These are phyloP conservation scores for Xylaria bambusicola DNA, from an alignment of 495 filamentous ascomycete species.

Conservation along the genomic window DNA sequence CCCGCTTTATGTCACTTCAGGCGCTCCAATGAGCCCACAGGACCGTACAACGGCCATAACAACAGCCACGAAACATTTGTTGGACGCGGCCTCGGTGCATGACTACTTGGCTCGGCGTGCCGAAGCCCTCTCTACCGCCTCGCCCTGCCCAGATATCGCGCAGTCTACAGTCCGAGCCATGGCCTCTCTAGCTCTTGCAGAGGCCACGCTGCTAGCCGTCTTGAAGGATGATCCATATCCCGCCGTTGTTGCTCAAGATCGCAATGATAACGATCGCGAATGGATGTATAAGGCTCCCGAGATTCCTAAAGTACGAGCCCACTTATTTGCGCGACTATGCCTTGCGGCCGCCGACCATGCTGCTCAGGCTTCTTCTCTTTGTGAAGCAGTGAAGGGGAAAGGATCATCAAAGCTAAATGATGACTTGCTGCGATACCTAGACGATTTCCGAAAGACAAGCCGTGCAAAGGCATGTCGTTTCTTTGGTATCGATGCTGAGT, in stretches of 20 bases:
- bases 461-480: slow-evolving; percentile 85
- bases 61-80: slow-evolving; percentile 73
- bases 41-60: slow-evolving; percentile 68
- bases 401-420: slow-evolving; percentile 56
- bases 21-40: slow-evolving; percentile 61
- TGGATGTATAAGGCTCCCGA: slow-evolving; percentile 91
- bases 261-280: slow-evolving; percentile 77
- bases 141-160: slow-evolving; percentile 62
- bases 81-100: slow-evolving; percentile 79
- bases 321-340: slow-evolving; percentile 84
- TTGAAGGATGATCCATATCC: slow-evolving; percentile 94
- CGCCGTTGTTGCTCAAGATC: slow-evolving; percentile 68
- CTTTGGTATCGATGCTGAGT: slow-evolving; percentile 85
- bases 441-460: slow-evolving; percentile 71
- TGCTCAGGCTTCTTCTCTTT: slow-evolving; percentile 57
- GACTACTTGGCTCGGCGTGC: slow-evolving; percentile 60
- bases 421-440: slow-evolving; percentile 66
- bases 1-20: slow-evolving; percentile 53
- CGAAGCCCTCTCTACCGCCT: slow-evolving; percentile 28
- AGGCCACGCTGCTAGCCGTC: slow-evolving; percentile 87
- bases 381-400: slow-evolving; percentile 33
- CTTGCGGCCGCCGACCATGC: slow-evolving; percentile 74
- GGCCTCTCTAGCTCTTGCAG: slow-evolving; percentile 72
- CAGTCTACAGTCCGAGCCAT: slow-evolving; percentile 68
- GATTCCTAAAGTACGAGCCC: slow-evolving; percentile 83